Evolutionary conservation across 2,329 filamentous ascomycete species (phyloP).

Genomic region (Nannizziopsis barbatae): DNA sequence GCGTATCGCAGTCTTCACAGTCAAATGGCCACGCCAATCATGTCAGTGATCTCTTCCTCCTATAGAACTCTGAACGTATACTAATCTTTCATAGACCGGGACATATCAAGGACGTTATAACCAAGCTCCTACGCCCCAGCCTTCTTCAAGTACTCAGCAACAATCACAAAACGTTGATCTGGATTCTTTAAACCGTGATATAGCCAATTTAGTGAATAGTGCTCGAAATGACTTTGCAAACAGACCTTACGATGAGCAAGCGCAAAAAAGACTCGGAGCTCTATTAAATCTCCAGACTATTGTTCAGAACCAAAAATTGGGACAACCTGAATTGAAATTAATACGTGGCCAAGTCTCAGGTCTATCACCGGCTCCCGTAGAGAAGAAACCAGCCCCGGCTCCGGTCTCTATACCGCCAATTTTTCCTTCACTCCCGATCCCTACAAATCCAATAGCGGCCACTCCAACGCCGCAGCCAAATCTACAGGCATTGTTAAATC

Average conservation of each 20-base stretch:
- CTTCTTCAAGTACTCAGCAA: conserved; percentile 5
- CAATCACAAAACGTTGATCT: conserved; percentile 36
- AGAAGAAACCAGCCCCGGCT: conserved; percentile 14
- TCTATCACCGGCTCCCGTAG: conserved; percentile 35
- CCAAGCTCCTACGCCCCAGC: conserved; percentile 1
- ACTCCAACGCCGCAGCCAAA: conserved; percentile 22
- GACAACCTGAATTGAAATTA: conserved; percentile 68
- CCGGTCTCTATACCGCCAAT: conserved; percentile 19
- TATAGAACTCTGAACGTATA: not conserved
- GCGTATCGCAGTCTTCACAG: conserved; percentile 21
- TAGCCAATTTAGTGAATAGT: conserved; percentile 63
- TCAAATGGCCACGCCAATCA: conserved; percentile 23
- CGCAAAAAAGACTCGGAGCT: conserved; percentile 70
- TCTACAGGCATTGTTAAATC: conserved; percentile 29
- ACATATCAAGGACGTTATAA: not conserved
- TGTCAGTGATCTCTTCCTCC: conserved; percentile 14
- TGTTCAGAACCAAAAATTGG: conserved; percentile 65
- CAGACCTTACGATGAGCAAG: conserved; percentile 62
- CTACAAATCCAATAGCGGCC: conserved; percentile 7
- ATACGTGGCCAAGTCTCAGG: conserved; percentile 76
- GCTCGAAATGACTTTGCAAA: conserved; percentile 63
- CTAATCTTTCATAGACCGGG: conserved; percentile 4
- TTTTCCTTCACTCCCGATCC: conserved; percentile 12
- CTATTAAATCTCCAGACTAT: conserved; percentile 74
- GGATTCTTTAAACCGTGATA: conserved; percentile 70